Percentiles rank a stretch among this genome's conserved stretches.
Conservation (phyloP, 495 filamentous ascomycete species). For the Tuber umbilicatum region DNA sequence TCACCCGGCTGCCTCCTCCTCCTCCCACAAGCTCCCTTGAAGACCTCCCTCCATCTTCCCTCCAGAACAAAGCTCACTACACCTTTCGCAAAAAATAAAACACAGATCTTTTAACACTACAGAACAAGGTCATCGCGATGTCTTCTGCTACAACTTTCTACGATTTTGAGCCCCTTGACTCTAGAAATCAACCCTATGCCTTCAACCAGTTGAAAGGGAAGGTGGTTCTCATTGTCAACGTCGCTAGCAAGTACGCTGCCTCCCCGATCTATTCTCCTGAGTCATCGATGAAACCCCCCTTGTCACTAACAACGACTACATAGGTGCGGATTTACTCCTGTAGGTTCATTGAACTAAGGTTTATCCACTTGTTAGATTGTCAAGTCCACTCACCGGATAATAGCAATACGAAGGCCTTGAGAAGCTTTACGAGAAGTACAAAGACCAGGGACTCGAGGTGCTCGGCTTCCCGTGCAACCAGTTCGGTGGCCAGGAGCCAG, state of each 20-base stretch:
- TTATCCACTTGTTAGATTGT: neutral
- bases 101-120: neutral
- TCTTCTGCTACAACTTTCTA: conserved; percentile 82
- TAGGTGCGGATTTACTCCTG: conserved; percentile 82
- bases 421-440: conserved; percentile 75
- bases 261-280: neutral
- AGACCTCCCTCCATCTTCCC: neutral
- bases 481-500: conserved; percentile 85
- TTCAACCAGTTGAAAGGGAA: conserved; percentile 71
- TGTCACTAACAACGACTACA: conserved; percentile 6
- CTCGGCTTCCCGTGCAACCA: conserved; percentile 99
- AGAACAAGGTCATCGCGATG: conserved; percentile 52
- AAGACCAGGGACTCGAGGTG: conserved; percentile 67
- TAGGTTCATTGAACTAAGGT: conserved; percentile 10
- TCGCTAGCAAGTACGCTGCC: conserved; percentile 70
- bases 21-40: neutral
- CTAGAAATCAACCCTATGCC: conserved; percentile 61
- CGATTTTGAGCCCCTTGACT: conserved; percentile 70
- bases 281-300: neutral
- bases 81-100: neutral
- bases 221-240: conserved; percentile 94
- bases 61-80: neutral
- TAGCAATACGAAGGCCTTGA: conserved; percentile 85
- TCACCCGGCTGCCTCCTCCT: neutral
- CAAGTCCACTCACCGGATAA: neutral